These are phyloP conservation scores for Aotearoamyces nothofagi DNA, from an alignment of 2,329 filamentous ascomycete genomes.

Conservation along the genomic window DNA sequence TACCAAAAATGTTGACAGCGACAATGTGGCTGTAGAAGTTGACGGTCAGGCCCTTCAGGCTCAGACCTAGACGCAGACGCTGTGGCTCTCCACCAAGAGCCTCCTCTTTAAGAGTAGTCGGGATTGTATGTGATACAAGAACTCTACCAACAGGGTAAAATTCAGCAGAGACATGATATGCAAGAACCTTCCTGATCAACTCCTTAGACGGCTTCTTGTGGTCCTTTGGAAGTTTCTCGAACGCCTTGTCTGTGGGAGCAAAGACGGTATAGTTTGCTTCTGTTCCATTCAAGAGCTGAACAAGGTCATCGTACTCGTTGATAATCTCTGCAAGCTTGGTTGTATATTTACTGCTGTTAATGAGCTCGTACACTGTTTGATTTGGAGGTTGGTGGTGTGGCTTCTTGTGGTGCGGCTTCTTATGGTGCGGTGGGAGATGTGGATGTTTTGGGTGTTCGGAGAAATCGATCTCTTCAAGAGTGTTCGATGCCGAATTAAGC, in stretches of 20 bases:
- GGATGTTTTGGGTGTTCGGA: slow-evolving; percentile 12
- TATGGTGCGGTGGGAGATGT: slow-evolving; percentile 15
- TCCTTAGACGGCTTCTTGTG: slow-evolving; percentile 52
- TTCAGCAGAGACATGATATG: slow-evolving; percentile 61
- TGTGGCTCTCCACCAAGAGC: slow-evolving; percentile 52
- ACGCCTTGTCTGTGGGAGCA: slow-evolving; percentile 62
- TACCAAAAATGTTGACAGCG: slow-evolving; percentile 53
- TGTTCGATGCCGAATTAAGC: slow-evolving; percentile 19
- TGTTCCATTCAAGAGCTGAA: slow-evolving; percentile 60
- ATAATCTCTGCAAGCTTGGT: slow-evolving; percentile 65
- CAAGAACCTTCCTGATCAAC: slow-evolving; percentile 48
- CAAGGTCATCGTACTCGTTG: slow-evolving; percentile 54
- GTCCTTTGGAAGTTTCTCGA: slow-evolving; percentile 42
- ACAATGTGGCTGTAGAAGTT: slow-evolving; percentile 67
- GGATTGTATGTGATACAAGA: slow-evolving; percentile 58
- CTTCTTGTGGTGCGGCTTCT: slow-evolving; percentile 12
- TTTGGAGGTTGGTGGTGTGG: slow-evolving; percentile 31
- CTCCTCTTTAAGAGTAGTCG: slow-evolving; percentile 45
- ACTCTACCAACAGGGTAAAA: slow-evolving; percentile 51
- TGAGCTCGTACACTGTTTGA: slow-evolving; percentile 65
- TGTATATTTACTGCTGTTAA: slow-evolving; percentile 61
- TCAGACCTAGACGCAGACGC: slow-evolving; percentile 53
- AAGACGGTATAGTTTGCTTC: slow-evolving; percentile 66
- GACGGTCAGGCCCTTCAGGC: slow-evolving; percentile 46
- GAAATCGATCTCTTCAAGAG: slow-evolving; percentile 18